Conservation (phyloP, 2,329 filamentous ascomycete genomes). For the Fusarium foetens region DNA sequence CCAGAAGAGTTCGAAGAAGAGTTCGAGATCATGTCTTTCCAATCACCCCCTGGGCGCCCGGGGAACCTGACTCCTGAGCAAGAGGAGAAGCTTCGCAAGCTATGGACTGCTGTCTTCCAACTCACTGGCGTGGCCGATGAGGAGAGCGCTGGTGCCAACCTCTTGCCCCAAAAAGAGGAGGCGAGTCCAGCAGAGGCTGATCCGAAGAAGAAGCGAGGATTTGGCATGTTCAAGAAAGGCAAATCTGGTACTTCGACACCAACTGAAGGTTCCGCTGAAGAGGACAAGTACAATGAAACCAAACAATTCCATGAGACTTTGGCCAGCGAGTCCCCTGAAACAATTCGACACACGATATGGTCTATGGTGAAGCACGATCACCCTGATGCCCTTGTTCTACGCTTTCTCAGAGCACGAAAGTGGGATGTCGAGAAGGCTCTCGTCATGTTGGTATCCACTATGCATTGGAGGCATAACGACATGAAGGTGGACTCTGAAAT, state of each 20-base stretch:
- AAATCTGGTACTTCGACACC: conserved; percentile 51
- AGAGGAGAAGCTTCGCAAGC: conserved; percentile 85
- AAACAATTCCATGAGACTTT: conserved; percentile 88
- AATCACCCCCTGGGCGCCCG: conserved; percentile 74
- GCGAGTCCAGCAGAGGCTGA: conserved; percentile 50
- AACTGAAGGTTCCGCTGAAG: conserved; percentile 59
- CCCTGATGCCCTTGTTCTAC: conserved; percentile 83
- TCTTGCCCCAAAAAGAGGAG: conserved; percentile 31
- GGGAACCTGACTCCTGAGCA: conserved; percentile 91
- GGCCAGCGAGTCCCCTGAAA: conserved; percentile 78
- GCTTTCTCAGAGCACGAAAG: conserved; percentile 89
- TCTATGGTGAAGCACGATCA: conserved; percentile 95
- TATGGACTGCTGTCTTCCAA: conserved; percentile 82
- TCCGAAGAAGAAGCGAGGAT: conserved; percentile 76
- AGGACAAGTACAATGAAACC: conserved; percentile 93
- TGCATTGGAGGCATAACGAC: conserved; percentile 87
- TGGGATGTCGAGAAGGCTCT: conserved; percentile 96
- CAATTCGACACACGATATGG: conserved; percentile 86
- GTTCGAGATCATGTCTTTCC: conserved; percentile 52
- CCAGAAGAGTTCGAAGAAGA: conserved; percentile 24
- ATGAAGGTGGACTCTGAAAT: conserved; percentile 92
- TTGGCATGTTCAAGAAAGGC: conserved; percentile 72
- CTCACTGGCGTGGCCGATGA: conserved; percentile 71
- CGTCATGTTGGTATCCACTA: conserved; percentile 92
- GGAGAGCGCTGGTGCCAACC: conserved; percentile 39